These are phyloP conservation scores for Clavulina sp. DNA, from an alignment of 768 basidiomycete genomes.

Conservation along the genomic window DNA sequence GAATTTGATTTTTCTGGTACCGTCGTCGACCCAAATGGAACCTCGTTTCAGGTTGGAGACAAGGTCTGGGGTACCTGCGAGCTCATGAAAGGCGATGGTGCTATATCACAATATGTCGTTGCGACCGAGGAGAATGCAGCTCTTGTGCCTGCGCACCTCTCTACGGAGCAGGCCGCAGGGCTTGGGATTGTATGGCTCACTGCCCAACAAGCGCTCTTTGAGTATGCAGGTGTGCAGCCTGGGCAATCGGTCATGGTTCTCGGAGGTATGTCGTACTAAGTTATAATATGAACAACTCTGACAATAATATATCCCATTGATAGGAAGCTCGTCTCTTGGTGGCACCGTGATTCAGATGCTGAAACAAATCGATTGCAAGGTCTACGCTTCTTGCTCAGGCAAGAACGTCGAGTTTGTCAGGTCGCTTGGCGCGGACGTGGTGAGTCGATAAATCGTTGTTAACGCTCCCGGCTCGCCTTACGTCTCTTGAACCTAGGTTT, in stretches of 20 bases:
- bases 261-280: conserved; percentile 18
- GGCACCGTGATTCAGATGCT: conserved; percentile 56
- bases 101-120: conserved; percentile 38
- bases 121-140: conserved; percentile 27
- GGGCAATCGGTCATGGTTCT: conserved; percentile 50
- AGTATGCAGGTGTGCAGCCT: conserved; percentile 31
- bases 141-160: conserved; percentile 31
- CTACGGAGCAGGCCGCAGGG: conserved; percentile 41
- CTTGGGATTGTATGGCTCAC: conserved; percentile 41
- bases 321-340: conserved; percentile 48
- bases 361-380: conserved; percentile 40
- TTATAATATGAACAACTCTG: too few relatives aligned
- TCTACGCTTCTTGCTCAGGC: conserved; percentile 40
- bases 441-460: conserved; percentile 15
- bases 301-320: not conserved
- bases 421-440: conserved; percentile 47
- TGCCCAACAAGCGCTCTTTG: conserved; percentile 37
- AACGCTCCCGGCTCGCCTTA: not conserved
- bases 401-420: conserved; percentile 44
- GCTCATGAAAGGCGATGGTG: too few relatives aligned
- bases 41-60: not conserved
- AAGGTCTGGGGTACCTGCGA: not conserved
- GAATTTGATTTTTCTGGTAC: not conserved
- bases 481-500: conserved; percentile 22
- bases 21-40: not conserved